Percentiles rank a stretch among this genome's conserved stretches.
Conservation (phyloP, 768 basidiomycete genomes). For the Lactarius psammicola region DNA sequence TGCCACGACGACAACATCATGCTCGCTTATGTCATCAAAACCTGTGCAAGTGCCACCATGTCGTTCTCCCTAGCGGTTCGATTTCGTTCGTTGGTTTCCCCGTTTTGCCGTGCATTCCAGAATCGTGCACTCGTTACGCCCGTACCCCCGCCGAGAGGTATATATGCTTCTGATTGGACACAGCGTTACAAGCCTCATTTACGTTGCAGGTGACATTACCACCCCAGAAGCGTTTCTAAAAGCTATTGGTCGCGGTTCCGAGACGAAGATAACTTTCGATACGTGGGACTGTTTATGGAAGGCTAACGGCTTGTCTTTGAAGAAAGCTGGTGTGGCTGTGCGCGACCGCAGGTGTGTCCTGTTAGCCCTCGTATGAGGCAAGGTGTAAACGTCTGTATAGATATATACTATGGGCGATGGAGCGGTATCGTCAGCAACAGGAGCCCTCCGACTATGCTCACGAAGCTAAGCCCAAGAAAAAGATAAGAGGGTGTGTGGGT, state of each 20-base stretch:
- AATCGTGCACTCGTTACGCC: neutral
- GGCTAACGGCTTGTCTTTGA: slow-evolving; percentile 54
- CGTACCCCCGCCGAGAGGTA: slow-evolving; percentile 14
- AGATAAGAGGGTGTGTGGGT: slow-evolving; percentile 66
- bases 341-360: slow-evolving; percentile 65
- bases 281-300: slow-evolving; percentile 77
- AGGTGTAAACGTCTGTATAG: slow-evolving; percentile 38
- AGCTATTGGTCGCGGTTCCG: slow-evolving; percentile 66
- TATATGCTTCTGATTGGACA: neutral
- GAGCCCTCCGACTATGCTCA: slow-evolving; percentile 62
- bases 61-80: slow-evolving; percentile 11
- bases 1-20: too few relatives aligned
- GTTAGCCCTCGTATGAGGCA: neutral
- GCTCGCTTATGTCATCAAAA: slow-evolving; percentile 15
- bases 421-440: slow-evolving; percentile 64
- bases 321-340: slow-evolving; percentile 61
- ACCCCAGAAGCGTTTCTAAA: slow-evolving; percentile 66
- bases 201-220: slow-evolving; percentile 45
- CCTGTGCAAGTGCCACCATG: slow-evolving; percentile 4
- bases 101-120: slow-evolving; percentile 18
- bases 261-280: slow-evolving; percentile 61
- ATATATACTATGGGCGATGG: slow-evolving; percentile 84
- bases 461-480: slow-evolving; percentile 68
- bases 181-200: neutral
- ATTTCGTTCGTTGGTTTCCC: slow-evolving; percentile 9